Evolutionary conservation across 108 stramenopile species (phyloP), one percentile per base, ranked within the genome.

Genomic region (Hondaea fermentalgiana): DNA sequence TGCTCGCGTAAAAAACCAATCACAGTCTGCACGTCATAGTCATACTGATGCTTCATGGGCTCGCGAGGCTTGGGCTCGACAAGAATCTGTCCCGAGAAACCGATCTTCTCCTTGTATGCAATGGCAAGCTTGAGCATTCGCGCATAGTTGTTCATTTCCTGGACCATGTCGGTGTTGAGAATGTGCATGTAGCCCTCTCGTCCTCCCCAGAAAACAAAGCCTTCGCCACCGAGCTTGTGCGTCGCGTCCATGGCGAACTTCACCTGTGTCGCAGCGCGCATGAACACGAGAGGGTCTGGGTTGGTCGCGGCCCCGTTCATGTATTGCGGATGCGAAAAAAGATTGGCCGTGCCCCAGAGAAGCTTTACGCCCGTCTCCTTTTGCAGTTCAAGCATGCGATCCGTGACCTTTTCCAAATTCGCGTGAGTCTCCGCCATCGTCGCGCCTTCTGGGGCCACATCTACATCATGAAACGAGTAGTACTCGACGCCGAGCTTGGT

Each of bases 181-280:
- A 93, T 72, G 87, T 90, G 88, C 89, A 93, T 93, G 71, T 92
- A 94, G 58, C 93, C 93, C 89, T 94, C 95, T 59, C 95, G 90
- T 4, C 95, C 95, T 59, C 95, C 95, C 95, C 95, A 95, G 89
- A 94, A 95, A 5, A 95, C 95, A 60, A 93, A 90, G 72, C 93
- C 93, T 87, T 88, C 60, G 8, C 95, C 95, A 14, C 93, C 93
- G n/a, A 95, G 91, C 57, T 92, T 93, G 87, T 92, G 89, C 19
- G 91, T 94, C 35, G 94, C 90, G 53, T 94, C 94, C 87, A 95
- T 92, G 23, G 93, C 91, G 49, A 93, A 94, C 87, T 94, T 93
- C 89, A 94, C 93, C 60, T 93, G 92, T 5, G 95, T 91, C 16
- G 92, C 93, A 12, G 93, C 95, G 64, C 93, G 93, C 72, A 93